phyloP scores from a whole-genome alignment of 108 stramenopile species.

The Skeletonema tropicum region DNA sequence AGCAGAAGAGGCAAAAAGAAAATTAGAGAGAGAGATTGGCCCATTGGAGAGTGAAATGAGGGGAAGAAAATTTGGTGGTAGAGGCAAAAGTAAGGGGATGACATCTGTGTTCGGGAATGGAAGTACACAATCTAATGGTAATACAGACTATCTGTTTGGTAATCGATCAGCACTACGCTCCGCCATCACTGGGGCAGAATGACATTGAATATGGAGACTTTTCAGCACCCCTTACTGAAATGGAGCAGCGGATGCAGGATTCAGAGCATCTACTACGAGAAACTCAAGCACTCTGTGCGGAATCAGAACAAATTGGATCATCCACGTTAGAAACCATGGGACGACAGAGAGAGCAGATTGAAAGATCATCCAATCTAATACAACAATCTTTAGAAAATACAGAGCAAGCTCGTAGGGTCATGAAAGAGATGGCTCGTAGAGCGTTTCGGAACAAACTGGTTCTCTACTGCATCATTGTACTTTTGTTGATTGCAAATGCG shows the following conservation, averaged over 20 bases:
- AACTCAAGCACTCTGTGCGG: slow-evolving; percentile 68
- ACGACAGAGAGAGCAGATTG: slow-evolving; percentile 78
- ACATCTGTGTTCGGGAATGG: slow-evolving; percentile 1
- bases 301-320: slow-evolving; percentile 78
- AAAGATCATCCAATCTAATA: slow-evolving; percentile 53
- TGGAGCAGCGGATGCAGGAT: slow-evolving; percentile 59
- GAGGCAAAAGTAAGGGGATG: neutral
- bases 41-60: slow-evolving; percentile 72
- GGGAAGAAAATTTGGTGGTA: slow-evolving; percentile 30
- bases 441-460: slow-evolving; percentile 66
- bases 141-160: slow-evolving; percentile 32
- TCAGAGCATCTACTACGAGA: slow-evolving; percentile 79
- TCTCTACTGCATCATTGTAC: slow-evolving; percentile 64
- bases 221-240: slow-evolving; percentile 25
- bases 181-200: slow-evolving; percentile 26
- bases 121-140: neutral
- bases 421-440: slow-evolving; percentile 62
- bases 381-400: slow-evolving; percentile 54
- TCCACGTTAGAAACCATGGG: slow-evolving; percentile 68
- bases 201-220: slow-evolving; percentile 31
- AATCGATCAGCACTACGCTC: slow-evolving; percentile 27
- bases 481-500: slow-evolving; percentile 62
- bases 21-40: slow-evolving; percentile 65
- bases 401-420: slow-evolving; percentile 60
- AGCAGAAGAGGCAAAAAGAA: slow-evolving; percentile 58